A percentile compares a stretch with the other conserved stretches of the same genome.
Conservation (phyloP, 1,139 yeast species). For the Taiozyma sp. region DNA sequence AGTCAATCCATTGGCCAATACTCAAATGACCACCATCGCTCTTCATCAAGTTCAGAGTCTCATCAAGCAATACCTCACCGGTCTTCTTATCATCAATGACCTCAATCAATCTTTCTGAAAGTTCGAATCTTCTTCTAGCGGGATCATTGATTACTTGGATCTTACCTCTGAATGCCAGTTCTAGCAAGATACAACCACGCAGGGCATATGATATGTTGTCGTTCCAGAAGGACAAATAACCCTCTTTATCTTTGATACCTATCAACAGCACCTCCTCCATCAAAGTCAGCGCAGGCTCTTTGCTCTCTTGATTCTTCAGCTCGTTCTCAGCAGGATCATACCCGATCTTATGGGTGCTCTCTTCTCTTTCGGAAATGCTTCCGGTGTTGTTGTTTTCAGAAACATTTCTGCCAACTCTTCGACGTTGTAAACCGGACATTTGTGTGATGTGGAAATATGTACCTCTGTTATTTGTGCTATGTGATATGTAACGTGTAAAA, state of each 20-base stretch:
- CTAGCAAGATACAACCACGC: constrained; percentile 91
- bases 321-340: constrained; percentile 66
- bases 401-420: constrained; percentile 33
- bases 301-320: constrained; percentile 26
- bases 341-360: constrained; percentile 50
- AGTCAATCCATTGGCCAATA: constrained; percentile 91
- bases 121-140: constrained; percentile 84
- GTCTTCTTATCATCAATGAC: constrained; percentile 84
- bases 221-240: constrained; percentile 95
- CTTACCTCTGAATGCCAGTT: constrained; percentile 85
- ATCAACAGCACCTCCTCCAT: constrained; percentile 95
- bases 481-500: neutral
- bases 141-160: constrained; percentile 90
- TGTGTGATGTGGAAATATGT: neutral
- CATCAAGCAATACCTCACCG: constrained; percentile 94
- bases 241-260: constrained; percentile 94
- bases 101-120: constrained; percentile 82
- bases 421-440: constrained; percentile 43
- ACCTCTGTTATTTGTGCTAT: neutral
- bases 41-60: constrained; percentile 87
- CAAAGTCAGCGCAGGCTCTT: constrained; percentile 70
- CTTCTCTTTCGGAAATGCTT: constrained; percentile 16
- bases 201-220: constrained; percentile 95
- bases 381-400: constrained; percentile 9
- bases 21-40: constrained; percentile 75